A percentile compares a stretch with the other conserved stretches of the same genome.
phyloP scores from a whole-genome alignment of 1,139 yeast species.

The Yamadazyma pseudoaaseri region DNA sequence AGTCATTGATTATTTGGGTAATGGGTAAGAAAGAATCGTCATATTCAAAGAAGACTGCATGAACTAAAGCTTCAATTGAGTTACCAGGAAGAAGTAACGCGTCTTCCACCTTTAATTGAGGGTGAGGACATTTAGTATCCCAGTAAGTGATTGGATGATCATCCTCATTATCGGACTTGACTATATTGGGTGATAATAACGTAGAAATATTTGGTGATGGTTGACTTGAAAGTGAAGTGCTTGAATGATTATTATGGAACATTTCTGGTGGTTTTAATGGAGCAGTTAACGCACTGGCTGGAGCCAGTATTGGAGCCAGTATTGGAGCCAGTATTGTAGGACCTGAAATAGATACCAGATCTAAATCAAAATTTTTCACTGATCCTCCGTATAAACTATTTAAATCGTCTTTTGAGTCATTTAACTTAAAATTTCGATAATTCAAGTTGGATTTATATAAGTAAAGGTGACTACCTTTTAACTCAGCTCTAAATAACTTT shows the following conservation, averaged over 20 bases:
- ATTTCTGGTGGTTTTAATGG: slow-evolving; percentile 12
- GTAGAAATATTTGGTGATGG: not conserved
- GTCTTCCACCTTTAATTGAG: slow-evolving; percentile 49
- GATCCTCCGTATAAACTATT: slow-evolving; percentile 3
- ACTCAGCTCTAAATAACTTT: slow-evolving; percentile 57
- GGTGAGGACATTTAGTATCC: slow-evolving; percentile 53
- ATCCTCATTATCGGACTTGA: slow-evolving; percentile 5
- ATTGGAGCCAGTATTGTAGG: slow-evolving; percentile 7
- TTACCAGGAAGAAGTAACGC: slow-evolving; percentile 10
- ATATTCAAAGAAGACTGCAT: slow-evolving; percentile 57
- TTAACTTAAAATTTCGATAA: slow-evolving; percentile 11
- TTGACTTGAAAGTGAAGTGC: slow-evolving; percentile 5
- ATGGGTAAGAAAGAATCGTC: slow-evolving; percentile 18
- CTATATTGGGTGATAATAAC: not conserved
- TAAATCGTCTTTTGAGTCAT: slow-evolving; percentile 6
- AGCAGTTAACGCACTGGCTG: slow-evolving; percentile 3
- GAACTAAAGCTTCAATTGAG: slow-evolving; percentile 70
- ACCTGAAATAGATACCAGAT: slow-evolving; percentile 13
- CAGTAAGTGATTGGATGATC: slow-evolving; percentile 24
- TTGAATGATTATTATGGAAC: slow-evolving; percentile 11
- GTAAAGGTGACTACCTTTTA: slow-evolving; percentile 60
- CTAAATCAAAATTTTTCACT: slow-evolving; percentile 12
- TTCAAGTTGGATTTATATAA: slow-evolving; percentile 40
- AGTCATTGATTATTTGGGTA: slow-evolving; percentile 50
- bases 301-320: slow-evolving; percentile 13